Evolutionary conservation across 345 rosid genomes (phyloP).

Genomic region (Populus simonii): DNA sequence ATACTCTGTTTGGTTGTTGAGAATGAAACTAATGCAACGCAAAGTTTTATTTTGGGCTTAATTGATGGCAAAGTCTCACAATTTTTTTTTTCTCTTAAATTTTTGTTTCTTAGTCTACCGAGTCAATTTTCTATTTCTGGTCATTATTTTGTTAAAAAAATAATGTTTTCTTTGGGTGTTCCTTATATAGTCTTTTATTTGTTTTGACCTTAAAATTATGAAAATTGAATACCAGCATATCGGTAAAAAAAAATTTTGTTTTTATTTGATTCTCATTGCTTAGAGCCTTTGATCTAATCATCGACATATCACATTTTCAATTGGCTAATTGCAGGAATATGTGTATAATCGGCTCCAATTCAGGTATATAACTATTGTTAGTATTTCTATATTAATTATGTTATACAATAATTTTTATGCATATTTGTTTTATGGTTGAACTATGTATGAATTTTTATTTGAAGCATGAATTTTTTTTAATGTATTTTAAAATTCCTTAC

Average conservation of each 20-base stretch:
- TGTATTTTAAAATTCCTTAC: no score
- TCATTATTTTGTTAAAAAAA: not conserved
- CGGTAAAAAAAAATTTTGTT: no score
- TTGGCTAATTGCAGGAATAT: slow-evolving; percentile 59
- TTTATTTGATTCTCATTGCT: not conserved
- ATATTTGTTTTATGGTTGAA: not conserved
- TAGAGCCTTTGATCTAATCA: not conserved
- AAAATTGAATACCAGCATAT: not conserved
- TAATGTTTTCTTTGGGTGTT: not conserved
- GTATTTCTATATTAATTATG: not conserved
- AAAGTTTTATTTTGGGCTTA: not conserved
- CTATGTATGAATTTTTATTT: no score
- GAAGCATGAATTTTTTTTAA: no score
- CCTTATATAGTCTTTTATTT: not conserved
- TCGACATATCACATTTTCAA: not conserved
- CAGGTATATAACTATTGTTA: slow-evolving; percentile 42
- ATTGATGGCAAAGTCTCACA: not conserved
- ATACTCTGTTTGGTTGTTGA: slow-evolving; percentile 6
- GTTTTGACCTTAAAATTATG: not conserved
- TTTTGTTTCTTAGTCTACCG: not conserved
- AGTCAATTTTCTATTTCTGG: not conserved
- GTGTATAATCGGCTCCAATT: slow-evolving; percentile 87
- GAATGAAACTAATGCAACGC: not conserved
- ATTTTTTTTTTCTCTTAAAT: not conserved
- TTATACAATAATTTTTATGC: not conserved